phyloP scores from a whole-genome alignment of 73 alveolate genomes.

The Paraurostyla sp. region DNA sequence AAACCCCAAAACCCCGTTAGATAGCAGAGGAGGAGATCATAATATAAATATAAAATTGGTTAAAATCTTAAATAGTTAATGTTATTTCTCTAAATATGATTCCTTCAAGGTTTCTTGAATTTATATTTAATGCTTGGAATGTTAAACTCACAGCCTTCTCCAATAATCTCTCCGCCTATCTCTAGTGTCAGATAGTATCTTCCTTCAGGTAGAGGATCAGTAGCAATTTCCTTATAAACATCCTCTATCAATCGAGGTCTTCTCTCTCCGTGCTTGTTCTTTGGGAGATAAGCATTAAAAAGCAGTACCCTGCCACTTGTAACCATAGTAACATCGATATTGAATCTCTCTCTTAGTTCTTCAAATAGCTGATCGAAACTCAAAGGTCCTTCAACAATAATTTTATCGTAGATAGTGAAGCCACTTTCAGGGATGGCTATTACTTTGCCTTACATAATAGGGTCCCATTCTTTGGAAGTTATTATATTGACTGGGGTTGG shows the following conservation, averaged over 20 bases:
- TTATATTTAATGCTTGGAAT: neutral
- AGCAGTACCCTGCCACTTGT: constrained; percentile 77
- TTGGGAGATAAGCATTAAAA: constrained; percentile 73
- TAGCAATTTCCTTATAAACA: constrained; percentile 62
- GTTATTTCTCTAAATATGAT: too few species aligned
- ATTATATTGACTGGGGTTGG: constrained; percentile 87
- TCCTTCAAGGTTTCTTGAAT: too few species aligned
- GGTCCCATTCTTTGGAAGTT: constrained; percentile 85
- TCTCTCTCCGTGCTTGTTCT: constrained; percentile 73
- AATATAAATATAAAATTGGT: too few species aligned
- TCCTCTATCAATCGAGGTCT: constrained; percentile 69
- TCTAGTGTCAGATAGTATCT: constrained; percentile 77
- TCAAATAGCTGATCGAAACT: constrained; percentile 85
- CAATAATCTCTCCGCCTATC: constrained; percentile 68
- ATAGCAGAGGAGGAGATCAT: too few species aligned
- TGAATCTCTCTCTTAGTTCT: constrained; percentile 68
- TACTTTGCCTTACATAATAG: constrained; percentile 78
- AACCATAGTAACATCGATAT: constrained; percentile 76
- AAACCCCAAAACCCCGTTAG: too few species aligned
- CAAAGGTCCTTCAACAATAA: constrained; percentile 79
- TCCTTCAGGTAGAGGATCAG: constrained; percentile 70
- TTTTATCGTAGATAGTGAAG: constrained; percentile 94
- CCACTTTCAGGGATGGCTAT: constrained; percentile 95
- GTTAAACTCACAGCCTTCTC: neutral
- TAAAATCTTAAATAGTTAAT: too few species aligned